Evolutionary conservation across 2,329 filamentous ascomycete genomes (phyloP).

Genomic region (Phoma herbarum): DNA sequence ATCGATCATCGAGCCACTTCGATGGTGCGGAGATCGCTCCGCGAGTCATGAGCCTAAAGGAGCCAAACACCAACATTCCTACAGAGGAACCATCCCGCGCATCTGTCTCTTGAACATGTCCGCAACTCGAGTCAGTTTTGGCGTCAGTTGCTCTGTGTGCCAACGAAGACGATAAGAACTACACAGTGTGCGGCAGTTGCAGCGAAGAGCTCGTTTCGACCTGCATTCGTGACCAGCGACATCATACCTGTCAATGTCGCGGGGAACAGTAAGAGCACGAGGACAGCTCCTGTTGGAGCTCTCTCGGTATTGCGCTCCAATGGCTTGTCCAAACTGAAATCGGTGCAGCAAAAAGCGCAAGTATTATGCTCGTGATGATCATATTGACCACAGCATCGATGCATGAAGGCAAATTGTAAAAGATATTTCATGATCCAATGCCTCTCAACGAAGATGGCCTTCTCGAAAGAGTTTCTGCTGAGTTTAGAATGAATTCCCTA

Average conservation of each 20-base stretch:
- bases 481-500: too few species aligned
- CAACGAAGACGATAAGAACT: slow-evolving; percentile 35
- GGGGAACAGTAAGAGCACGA: slow-evolving; percentile 42
- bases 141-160: neutral
- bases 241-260: slow-evolving; percentile 29
- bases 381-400: too few species aligned
- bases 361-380: too few species aligned
- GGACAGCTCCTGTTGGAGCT: slow-evolving; percentile 36
- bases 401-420: too few species aligned
- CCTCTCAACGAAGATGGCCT: too few species aligned
- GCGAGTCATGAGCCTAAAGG: slow-evolving; percentile 11
- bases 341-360: slow-evolving; percentile 42
- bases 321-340: slow-evolving; percentile 42
- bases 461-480: too few species aligned
- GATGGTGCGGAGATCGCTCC: slow-evolving; percentile 16
- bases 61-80: too few species aligned
- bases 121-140: too few species aligned
- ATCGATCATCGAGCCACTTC: slow-evolving; percentile 15
- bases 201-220: slow-evolving; percentile 31
- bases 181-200: slow-evolving; percentile 34
- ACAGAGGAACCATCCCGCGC: too few species aligned
- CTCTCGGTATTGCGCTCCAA: slow-evolving; percentile 22
- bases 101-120: too few species aligned
- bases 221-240: slow-evolving; percentile 28
- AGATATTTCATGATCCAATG: too few species aligned